phyloP scores from a whole-genome alignment of 2,329 filamentous ascomycete species.

The Diaporthe sp. region DNA sequence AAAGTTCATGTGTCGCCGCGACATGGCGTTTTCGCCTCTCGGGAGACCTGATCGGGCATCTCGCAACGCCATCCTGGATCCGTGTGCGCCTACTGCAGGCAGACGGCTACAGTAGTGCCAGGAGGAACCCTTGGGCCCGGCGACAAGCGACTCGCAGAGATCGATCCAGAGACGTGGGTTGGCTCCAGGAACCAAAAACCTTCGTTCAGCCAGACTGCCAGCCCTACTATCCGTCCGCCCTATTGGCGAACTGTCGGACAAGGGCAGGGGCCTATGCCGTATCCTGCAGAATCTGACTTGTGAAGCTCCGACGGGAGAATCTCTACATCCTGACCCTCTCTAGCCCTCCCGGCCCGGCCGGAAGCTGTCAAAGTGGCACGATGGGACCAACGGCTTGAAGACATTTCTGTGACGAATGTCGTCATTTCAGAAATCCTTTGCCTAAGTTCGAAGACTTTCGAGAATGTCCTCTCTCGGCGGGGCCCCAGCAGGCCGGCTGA shows the following conservation, averaged over 20 bases:
- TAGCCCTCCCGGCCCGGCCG: slow-evolving; percentile 2
- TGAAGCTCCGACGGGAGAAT: neutral
- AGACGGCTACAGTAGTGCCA: slow-evolving; percentile 29
- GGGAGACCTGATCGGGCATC: slow-evolving; percentile 2
- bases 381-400: neutral
- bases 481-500: neutral
- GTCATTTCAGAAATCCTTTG: neutral
- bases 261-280: slow-evolving; percentile 14
- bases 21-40: slow-evolving; percentile 27
- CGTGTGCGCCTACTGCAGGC: neutral
- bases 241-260: slow-evolving; percentile 33
- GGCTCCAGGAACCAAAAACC: slow-evolving; percentile 31
- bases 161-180: slow-evolving; percentile 14
- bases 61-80: slow-evolving; percentile 4
- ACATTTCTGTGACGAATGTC: neutral
- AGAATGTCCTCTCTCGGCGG: neutral
- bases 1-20: neutral
- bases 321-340: neutral
- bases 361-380: neutral
- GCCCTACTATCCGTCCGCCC: slow-evolving; percentile 8
- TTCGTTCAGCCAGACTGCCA: slow-evolving; percentile 2
- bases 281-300: neutral
- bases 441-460: neutral
- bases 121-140: slow-evolving; percentile 8
- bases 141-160: slow-evolving; percentile 4